Percentiles rank a stretch among this genome's conserved stretches.
These are phyloP conservation scores for Kazachstania africana DNA, from an alignment of 805 yeast species.

Conservation along the genomic window DNA sequence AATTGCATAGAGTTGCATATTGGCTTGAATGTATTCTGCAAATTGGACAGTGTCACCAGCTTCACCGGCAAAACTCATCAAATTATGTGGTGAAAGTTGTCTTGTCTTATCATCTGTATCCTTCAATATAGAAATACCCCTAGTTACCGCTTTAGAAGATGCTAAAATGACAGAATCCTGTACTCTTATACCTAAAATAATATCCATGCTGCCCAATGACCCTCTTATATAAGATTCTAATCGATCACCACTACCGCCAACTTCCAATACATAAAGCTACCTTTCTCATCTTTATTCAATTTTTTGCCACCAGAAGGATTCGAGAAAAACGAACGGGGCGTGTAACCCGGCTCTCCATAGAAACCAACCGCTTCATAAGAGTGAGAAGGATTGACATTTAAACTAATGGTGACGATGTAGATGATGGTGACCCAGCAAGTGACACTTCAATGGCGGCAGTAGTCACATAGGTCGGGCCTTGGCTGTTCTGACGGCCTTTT, in stretches of 20 bases:
- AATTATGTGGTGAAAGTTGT: conserved; percentile 56
- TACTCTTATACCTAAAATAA: conserved; percentile 75
- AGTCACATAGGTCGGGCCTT: no score
- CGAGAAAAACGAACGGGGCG: neutral
- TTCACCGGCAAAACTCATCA: conserved; percentile 90
- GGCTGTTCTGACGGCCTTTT: no score
- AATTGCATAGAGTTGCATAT: conserved; percentile 76
- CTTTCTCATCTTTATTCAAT: neutral
- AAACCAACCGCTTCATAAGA: no score
- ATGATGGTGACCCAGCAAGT: no score
- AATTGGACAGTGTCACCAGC: conserved; percentile 94
- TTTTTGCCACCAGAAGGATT: neutral
- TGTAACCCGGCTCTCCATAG: no score
- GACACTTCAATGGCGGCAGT: no score
- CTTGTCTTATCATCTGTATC: conserved; percentile 74
- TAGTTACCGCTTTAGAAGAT: conserved; percentile 87
- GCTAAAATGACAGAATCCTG: conserved; percentile 76
- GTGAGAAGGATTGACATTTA: no score
- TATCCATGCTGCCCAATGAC: conserved; percentile 67
- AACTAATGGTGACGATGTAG: no score
- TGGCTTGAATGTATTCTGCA: conserved; percentile 90
- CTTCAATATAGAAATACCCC: conserved; percentile 78
- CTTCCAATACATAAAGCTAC: neutral
- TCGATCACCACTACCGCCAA: neutral
- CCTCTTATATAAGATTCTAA: neutral